phyloP scores from a whole-genome alignment of 768 basidiomycete species.

The Leccinum obscurum region DNA sequence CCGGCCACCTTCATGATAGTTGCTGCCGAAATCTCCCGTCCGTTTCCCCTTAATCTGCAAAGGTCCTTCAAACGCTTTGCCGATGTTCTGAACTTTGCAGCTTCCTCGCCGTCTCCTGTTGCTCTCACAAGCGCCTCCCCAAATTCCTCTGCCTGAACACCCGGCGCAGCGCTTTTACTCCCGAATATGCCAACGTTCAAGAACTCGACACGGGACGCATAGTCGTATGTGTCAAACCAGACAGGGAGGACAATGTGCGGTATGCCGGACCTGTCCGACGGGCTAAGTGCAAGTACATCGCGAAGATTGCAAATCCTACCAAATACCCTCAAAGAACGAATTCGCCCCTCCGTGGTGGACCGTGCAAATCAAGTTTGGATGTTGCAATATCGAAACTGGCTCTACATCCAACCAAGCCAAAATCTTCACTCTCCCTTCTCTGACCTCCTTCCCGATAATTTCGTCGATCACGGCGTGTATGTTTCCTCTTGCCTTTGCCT shows the following conservation, averaged over 20 bases:
- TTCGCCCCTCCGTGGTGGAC: conserved; percentile 9
- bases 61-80: conserved; percentile 10
- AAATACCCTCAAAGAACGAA: conserved; percentile 7
- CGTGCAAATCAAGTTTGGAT: background rate
- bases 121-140: conserved; percentile 5
- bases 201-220: background rate
- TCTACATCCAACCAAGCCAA: conserved; percentile 15
- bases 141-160: conserved; percentile 10
- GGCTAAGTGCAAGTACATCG: background rate
- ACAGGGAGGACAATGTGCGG: conserved; percentile 13
- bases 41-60: conserved; percentile 7
- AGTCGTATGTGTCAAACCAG: conserved; percentile 17
- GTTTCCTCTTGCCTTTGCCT: background rate
- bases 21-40: background rate
- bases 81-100: background rate
- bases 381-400: conserved; percentile 13
- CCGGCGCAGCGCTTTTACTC: conserved; percentile 1
- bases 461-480: background rate
- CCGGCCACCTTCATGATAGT: conserved; percentile 1
- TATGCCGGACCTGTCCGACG: conserved; percentile 10
- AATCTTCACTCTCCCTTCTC: conserved; percentile 8
- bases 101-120: conserved; percentile 9
- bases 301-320: background rate
- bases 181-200: conserved; percentile 13
- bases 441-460: conserved; percentile 4